Percentiles rank a stretch among this genome's conserved stretches.
Conservation (phyloP, 2,329 filamentous ascomycete species). For the Rutstroemia sp. region DNA sequence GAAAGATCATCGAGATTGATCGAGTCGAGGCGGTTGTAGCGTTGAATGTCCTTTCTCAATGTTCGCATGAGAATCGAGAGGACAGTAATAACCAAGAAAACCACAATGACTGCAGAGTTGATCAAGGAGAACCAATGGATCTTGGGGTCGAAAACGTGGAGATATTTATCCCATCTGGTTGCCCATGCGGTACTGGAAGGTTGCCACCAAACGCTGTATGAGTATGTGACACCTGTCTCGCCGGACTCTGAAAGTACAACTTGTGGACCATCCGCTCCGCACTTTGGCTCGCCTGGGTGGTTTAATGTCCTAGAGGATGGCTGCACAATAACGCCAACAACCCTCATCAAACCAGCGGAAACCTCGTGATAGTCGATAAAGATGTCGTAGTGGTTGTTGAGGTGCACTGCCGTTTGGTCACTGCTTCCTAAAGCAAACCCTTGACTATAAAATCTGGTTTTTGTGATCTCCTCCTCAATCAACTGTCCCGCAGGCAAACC, state of each 20-base stretch:
- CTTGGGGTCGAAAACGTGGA: constrained; percentile 94
- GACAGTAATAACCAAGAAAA: constrained; percentile 86
- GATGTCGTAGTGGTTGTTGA: constrained; percentile 98
- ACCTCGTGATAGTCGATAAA: constrained; percentile 86
- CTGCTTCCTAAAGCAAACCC: constrained; percentile 75
- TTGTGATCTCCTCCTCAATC: constrained; percentile 67
- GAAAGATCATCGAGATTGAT: constrained; percentile 86
- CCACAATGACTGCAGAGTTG: constrained; percentile 90
- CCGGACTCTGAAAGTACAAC: constrained; percentile 56
- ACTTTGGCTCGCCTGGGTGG: constrained; percentile 45
- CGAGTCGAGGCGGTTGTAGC: constrained; percentile 91
- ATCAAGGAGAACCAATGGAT: constrained; percentile 99
- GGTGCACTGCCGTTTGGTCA: constrained; percentile 46
- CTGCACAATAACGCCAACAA: constrained; percentile 86
- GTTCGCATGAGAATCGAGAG: constrained; percentile 86
- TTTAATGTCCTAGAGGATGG: constrained; percentile 61
- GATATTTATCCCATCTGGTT: constrained; percentile 96
- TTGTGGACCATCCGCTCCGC: constrained; percentile 47
- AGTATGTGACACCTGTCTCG: constrained; percentile 69
- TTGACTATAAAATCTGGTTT: constrained; percentile 79
- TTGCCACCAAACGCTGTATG: constrained; percentile 88
- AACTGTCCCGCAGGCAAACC: constrained; percentile 85
- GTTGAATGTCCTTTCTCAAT: constrained; percentile 87
- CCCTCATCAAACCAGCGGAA: constrained; percentile 63
- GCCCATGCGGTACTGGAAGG: constrained; percentile 84